Evolutionary conservation across 2,329 filamentous ascomycete genomes (phyloP).

Genomic region (Parafenestella ontariensis): DNA sequence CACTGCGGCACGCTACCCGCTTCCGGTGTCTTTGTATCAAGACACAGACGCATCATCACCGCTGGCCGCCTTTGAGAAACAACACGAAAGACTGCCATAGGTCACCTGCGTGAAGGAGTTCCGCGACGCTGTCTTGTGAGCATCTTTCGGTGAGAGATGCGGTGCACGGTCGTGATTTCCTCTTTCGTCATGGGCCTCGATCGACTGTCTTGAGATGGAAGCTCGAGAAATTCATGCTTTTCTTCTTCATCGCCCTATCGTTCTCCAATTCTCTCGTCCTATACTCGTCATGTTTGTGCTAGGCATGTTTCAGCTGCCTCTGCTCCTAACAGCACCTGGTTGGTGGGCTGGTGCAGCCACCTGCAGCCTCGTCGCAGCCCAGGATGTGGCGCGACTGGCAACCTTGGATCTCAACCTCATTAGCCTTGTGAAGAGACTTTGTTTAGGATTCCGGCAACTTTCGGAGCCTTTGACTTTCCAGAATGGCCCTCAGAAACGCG

Average conservation of each 20-base stretch:
- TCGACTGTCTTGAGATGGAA: neutral
- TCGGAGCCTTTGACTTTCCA: neutral
- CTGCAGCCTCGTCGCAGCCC: neutral
- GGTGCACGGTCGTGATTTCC: neutral
- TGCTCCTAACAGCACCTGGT: neutral
- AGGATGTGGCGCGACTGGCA: neutral
- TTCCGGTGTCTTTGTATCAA: conserved; percentile 7
- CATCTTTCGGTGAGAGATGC: neutral
- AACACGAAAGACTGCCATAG: neutral
- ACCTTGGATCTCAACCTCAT: neutral
- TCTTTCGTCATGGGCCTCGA: neutral
- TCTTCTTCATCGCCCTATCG: neutral
- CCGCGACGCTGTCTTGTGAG: neutral
- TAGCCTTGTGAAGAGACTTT: neutral
- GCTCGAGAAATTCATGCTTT: neutral
- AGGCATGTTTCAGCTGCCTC: neutral
- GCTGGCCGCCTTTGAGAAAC: neutral
- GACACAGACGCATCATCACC: neutral
- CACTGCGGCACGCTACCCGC: conserved; percentile 13
- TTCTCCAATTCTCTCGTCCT: neutral
- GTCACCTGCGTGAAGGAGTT: neutral
- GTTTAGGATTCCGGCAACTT: neutral
- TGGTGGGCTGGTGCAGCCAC: neutral
- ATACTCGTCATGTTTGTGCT: neutral
- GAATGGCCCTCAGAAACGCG: conserved; percentile 9